Conservation (phyloP, 352 stramenopile species). For the Phytopythium kandeliae region DNA sequence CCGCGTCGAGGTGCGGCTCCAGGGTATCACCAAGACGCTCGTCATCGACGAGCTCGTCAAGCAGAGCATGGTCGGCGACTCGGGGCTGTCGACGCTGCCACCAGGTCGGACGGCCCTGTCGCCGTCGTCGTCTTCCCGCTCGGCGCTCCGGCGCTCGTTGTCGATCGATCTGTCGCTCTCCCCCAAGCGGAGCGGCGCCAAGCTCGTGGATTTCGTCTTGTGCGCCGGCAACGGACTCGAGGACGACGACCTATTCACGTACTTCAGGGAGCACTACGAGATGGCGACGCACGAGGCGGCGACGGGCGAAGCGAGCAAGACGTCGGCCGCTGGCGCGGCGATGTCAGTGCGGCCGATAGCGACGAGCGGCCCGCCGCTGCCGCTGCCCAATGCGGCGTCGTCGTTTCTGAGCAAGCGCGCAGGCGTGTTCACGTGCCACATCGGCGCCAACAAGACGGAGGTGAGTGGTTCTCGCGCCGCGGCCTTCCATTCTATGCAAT, state of each 20-base stretch:
- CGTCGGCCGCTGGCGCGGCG: too few relatives aligned
- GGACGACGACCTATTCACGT: conserved; percentile 85
- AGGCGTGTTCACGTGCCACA: conserved; percentile 68
- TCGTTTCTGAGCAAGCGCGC: conserved; percentile 29
- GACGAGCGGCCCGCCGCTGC: conserved; percentile 4
- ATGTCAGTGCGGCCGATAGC: too few relatives aligned
- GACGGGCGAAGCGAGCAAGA: background rate
- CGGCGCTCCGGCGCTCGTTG: background rate
- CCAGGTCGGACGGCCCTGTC: background rate
- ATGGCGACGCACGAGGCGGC: conserved; percentile 18
- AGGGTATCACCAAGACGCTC: conserved; percentile 57
- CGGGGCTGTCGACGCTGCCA: background rate
- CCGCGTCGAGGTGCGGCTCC: conserved; percentile 66
- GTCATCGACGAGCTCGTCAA: conserved; percentile 62
- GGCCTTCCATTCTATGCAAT: too few relatives aligned
- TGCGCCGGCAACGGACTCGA: conserved; percentile 79
- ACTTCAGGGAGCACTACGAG: conserved; percentile 68
- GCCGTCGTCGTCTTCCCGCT: background rate
- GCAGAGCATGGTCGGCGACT: conserved; percentile 9
- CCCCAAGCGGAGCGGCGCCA: conserved; percentile 3
- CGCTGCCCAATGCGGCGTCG: conserved; percentile 6
- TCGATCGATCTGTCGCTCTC: conserved; percentile 3
- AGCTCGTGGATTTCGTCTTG: conserved; percentile 79
- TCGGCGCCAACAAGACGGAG: conserved; percentile 68
- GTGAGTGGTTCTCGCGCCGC: conserved; percentile 10